Evolutionary conservation across 495 filamentous ascomycete genomes (phyloP).

Genomic region (Penicillium nucicola): DNA sequence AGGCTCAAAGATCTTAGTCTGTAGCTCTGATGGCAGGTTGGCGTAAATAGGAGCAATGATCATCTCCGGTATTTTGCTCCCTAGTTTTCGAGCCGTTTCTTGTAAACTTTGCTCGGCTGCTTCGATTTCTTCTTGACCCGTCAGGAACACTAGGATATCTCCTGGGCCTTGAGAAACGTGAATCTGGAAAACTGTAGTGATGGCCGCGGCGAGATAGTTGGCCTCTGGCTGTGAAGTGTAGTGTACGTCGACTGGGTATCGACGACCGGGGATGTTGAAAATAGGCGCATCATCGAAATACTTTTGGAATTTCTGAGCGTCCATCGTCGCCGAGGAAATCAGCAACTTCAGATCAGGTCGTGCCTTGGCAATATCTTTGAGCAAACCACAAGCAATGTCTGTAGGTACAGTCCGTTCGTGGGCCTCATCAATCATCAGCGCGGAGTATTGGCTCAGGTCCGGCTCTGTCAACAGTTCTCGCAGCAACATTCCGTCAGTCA

Average conservation of each 20-base stretch:
- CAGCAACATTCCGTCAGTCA: conserved; percentile 97
- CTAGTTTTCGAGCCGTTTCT: conserved; percentile 77
- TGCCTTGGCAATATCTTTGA: conserved; percentile 87
- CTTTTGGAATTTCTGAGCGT: conserved; percentile 86
- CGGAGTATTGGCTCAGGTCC: conserved; percentile 78
- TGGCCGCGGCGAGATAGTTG: conserved; percentile 87
- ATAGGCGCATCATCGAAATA: conserved; percentile 97
- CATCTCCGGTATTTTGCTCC: conserved; percentile 79
- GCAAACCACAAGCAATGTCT: conserved; percentile 84
- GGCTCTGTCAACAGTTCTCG: conserved; percentile 91
- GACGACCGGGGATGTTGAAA: conserved; percentile 90
- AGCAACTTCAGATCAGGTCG: conserved; percentile 87
- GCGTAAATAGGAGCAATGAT: conserved; percentile 87
- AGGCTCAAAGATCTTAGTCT: conserved; percentile 86
- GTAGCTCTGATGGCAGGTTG: conserved; percentile 80
- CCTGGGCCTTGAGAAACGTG: conserved; percentile 83
- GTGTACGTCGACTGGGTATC: conserved; percentile 88
- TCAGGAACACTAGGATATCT: conserved; percentile 89
- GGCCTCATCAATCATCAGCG: conserved; percentile 95
- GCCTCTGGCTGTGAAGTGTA: conserved; percentile 91
- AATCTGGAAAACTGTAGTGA: conserved; percentile 95
- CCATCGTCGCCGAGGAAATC: conserved; percentile 93
- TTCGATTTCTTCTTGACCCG: conserved; percentile 89
- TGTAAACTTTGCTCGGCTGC: conserved; percentile 75
- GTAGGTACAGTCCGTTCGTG: conserved; percentile 92